Evolutionary conservation across 805 yeast genomes (phyloP).

Genomic region (Pichia gijzeniarum): DNA sequence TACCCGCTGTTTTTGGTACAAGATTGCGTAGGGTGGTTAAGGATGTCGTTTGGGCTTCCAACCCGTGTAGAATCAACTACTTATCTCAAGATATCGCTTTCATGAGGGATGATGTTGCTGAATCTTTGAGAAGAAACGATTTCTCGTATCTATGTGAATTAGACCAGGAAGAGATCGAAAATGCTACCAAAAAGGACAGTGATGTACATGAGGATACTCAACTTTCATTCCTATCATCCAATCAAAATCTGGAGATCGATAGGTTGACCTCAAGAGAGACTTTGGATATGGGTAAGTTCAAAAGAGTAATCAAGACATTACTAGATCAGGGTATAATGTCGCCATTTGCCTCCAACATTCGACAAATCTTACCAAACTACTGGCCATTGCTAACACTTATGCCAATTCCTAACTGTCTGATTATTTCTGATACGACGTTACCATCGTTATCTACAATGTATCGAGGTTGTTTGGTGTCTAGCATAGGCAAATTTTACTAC

Average conservation of each 20-base stretch:
- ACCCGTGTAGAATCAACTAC: slow-evolving; percentile 75
- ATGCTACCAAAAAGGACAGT: slow-evolving; percentile 7
- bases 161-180: slow-evolving; percentile 18
- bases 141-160: slow-evolving; percentile 40
- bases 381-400: slow-evolving; percentile 64
- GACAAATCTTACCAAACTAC: slow-evolving; percentile 63
- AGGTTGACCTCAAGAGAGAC: slow-evolving; percentile 29
- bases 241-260: slow-evolving; percentile 25
- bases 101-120: slow-evolving; percentile 65
- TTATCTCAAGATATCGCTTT: slow-evolving; percentile 78
- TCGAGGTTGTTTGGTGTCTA: slow-evolving; percentile 75
- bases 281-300: slow-evolving; percentile 48
- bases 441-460: slow-evolving; percentile 70
- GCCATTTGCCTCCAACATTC: slow-evolving; percentile 58
- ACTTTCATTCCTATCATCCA: background rate
- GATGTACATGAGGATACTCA: slow-evolving; percentile 4
- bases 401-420: slow-evolving; percentile 66
- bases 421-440: slow-evolving; percentile 66
- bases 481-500: slow-evolving; percentile 51
- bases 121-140: slow-evolving; percentile 65
- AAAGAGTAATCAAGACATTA: slow-evolving; percentile 70
- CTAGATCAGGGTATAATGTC: slow-evolving; percentile 84
- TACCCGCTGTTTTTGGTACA: slow-evolving; percentile 68
- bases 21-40: slow-evolving; percentile 55
- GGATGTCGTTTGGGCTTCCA: slow-evolving; percentile 52